These are phyloP conservation scores for Ensete glaucum DNA, from an alignment of 176 grass and related monocot species.

Conservation along the genomic window DNA sequence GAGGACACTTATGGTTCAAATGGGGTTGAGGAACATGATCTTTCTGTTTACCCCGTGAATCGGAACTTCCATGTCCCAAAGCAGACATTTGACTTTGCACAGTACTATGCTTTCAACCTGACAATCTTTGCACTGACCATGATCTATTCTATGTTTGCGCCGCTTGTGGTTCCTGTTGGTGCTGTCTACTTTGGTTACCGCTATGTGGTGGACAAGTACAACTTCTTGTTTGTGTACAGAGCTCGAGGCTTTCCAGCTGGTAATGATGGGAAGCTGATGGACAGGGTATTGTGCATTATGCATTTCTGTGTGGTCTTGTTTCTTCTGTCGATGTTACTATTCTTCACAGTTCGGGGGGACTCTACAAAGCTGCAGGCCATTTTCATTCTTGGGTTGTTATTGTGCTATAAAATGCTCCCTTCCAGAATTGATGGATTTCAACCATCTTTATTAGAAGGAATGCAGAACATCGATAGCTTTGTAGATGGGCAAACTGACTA, in stretches of 20 bases:
- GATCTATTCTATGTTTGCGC: slow-evolving; percentile 93
- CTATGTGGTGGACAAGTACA: slow-evolving; percentile 97
- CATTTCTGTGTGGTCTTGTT: slow-evolving; percentile 98
- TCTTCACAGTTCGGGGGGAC: slow-evolving; percentile 84
- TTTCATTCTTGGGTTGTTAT: slow-evolving; percentile 70
- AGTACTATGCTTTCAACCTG: slow-evolving; percentile 94
- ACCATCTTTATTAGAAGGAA: slow-evolving; percentile 83
- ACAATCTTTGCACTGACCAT: slow-evolving; percentile 97
- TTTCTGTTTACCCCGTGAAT: slow-evolving; percentile 78
- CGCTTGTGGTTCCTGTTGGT: slow-evolving; percentile 76
- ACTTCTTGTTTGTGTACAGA: slow-evolving; percentile 95
- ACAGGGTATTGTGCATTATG: slow-evolving; percentile 90
- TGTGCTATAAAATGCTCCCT: slow-evolving; percentile 76
- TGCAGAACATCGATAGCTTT: slow-evolving; percentile 89
- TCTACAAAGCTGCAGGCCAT: slow-evolving; percentile 82
- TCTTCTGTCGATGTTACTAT: slow-evolving; percentile 85
- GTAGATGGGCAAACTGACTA: slow-evolving; percentile 88
- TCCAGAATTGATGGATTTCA: slow-evolving; percentile 59
- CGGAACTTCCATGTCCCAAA: slow-evolving; percentile 91
- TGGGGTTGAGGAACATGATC: slow-evolving; percentile 58
- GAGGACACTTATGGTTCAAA: slow-evolving; percentile 40
- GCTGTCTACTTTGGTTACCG: slow-evolving; percentile 95
- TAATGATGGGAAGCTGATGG: slow-evolving; percentile 95
- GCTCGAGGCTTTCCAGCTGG: slow-evolving; percentile 91
- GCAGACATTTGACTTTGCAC: slow-evolving; percentile 93